These are phyloP conservation scores for Colletotrichum lentis DNA, from an alignment of 2,329 filamentous ascomycete species.

Conservation along the genomic window DNA sequence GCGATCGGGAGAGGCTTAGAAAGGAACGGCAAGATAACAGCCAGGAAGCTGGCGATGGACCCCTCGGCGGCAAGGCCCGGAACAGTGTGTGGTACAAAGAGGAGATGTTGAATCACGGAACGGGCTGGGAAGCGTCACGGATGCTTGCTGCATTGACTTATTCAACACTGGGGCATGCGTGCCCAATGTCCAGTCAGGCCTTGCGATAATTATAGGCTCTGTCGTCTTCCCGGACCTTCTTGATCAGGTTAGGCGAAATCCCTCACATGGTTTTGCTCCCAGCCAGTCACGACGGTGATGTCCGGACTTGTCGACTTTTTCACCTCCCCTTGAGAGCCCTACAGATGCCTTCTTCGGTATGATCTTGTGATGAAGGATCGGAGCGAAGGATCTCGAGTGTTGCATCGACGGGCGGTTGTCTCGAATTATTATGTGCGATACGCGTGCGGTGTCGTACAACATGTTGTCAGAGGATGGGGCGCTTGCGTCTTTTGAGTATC, in stretches of 20 bases:
- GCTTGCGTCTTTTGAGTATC: not conserved
- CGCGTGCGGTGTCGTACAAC: not conserved
- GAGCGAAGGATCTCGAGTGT: constrained; percentile 9
- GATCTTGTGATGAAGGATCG: constrained; percentile 12
- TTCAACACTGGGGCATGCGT: not conserved
- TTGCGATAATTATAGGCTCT: not conserved
- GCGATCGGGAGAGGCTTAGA: not conserved
- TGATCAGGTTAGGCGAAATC: constrained; percentile 8
- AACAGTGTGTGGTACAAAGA: not conserved
- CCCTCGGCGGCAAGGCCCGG: not conserved
- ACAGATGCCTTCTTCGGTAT: constrained; percentile 13
- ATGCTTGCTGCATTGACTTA: not conserved
- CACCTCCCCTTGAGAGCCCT: not conserved
- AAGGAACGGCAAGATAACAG: not conserved
- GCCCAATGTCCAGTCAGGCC: not conserved
- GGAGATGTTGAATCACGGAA: not conserved
- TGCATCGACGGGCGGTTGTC: not conserved
- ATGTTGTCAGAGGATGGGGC: constrained; percentile 1
- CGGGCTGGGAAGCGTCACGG: not conserved
- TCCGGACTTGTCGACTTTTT: not conserved
- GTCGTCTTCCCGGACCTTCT: constrained; percentile 13
- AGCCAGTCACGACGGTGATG: not conserved
- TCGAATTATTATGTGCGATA: not conserved
- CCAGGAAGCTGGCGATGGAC: not conserved
- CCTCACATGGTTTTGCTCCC: not conserved